Evolutionary conservation across 192 early-diverging fungal species (phyloP).

Genomic region (Thoreauomyces humboldtii): DNA sequence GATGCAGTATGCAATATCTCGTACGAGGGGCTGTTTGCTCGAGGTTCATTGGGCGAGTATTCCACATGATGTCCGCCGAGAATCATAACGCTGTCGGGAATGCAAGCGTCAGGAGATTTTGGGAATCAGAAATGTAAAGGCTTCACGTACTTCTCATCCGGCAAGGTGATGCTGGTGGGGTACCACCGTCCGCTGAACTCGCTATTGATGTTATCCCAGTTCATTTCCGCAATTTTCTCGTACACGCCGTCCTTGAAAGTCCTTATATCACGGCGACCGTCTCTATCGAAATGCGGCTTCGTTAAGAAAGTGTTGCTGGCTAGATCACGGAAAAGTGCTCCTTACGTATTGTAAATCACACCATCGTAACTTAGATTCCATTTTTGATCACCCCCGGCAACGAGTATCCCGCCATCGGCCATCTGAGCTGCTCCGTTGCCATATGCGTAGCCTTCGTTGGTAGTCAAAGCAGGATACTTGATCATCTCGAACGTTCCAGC

Average conservation of each 20-base stretch:
- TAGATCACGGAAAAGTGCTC: too few species aligned
- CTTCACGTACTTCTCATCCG: constrained; percentile 19
- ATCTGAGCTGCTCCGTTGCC: constrained; percentile 27
- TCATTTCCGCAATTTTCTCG: constrained; percentile 20
- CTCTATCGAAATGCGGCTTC: constrained; percentile 1
- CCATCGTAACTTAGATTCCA: constrained; percentile 16
- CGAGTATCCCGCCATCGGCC: constrained; percentile 26
- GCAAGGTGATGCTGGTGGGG: constrained; percentile 23
- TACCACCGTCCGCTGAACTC: constrained; percentile 28
- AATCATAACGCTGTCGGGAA: constrained; percentile 6
- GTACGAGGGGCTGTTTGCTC: constrained; percentile 23
- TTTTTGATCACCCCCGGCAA: constrained; percentile 30
- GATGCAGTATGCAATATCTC: constrained; percentile 19
- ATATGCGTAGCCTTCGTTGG: constrained; percentile 23
- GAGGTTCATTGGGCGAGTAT: constrained; percentile 9
- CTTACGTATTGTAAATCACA: constrained; percentile 10
- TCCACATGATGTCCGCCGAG: constrained; percentile 22
- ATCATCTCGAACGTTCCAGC: constrained; percentile 10
- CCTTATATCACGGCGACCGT: constrained; percentile 28
- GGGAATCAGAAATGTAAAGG: background rate
- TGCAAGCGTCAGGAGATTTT: background rate
- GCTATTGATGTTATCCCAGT: constrained; percentile 3
- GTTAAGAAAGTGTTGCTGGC: too few species aligned
- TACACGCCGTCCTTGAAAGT: constrained; percentile 13
- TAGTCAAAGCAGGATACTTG: constrained; percentile 3